Percentiles rank a stretch among this genome's conserved stretches.
phyloP scores from a whole-genome alignment of 805 yeast species.

The Teunomyces kruisii region DNA sequence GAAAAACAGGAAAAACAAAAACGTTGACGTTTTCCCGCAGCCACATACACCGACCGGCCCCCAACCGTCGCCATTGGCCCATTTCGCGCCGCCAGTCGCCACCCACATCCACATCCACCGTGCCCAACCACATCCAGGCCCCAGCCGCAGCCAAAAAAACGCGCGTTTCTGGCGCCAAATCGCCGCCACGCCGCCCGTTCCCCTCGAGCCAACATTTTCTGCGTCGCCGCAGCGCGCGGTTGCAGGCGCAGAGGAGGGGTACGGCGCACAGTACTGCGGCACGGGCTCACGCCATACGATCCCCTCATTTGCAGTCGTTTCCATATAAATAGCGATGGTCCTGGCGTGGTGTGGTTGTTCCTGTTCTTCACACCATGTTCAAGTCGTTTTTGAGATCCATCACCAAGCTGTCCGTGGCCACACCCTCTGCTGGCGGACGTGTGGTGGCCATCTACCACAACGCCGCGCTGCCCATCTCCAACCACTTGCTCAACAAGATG shows the following conservation, averaged over 20 bases:
- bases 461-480: conserved; percentile 19
- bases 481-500: conserved; percentile 9
- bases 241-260: background rate
- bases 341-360: background rate
- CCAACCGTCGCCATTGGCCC: no score
- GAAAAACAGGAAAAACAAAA: no score
- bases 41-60: no score
- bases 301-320: conserved; percentile 3
- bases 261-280: background rate
- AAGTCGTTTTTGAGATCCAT: conserved; percentile 5
- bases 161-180: no score
- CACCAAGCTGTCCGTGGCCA: background rate
- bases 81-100: no score
- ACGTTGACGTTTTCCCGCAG: no score
- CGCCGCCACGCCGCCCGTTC: background rate
- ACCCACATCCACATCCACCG: no score
- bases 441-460: conserved; percentile 32
- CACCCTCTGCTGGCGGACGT: conserved; percentile 5
- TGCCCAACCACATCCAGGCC: no score
- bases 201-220: background rate
- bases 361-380: conserved; percentile 4
- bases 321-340: background rate
- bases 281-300: background rate
- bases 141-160: no score
- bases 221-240: background rate